Percentiles rank a stretch among this genome's conserved stretches.
phyloP scores from a whole-genome alignment of 441 rosid genomes.

The Pelargonium exstipulatum region DNA sequence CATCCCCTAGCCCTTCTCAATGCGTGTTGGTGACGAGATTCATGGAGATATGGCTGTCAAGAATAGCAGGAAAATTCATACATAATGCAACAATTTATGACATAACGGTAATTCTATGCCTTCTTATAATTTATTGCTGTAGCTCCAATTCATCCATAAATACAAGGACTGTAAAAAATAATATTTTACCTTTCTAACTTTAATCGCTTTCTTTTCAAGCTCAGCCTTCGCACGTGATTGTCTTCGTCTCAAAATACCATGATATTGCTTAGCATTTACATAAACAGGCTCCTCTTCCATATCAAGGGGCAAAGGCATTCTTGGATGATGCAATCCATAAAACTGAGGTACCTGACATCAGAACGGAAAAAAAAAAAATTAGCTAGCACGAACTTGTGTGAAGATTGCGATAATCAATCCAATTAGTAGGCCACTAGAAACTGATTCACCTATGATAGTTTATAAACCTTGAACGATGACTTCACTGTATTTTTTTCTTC shows the following conservation, averaged over 20 bases:
- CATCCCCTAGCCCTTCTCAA: conserved; percentile 48
- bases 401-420: background rate
- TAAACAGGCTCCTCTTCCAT: conserved; percentile 45
- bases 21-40: conserved; percentile 47
- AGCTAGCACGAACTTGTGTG: background rate
- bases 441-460: too few species aligned
- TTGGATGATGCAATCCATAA: conserved; percentile 36
- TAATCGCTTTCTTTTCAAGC: conserved; percentile 36
- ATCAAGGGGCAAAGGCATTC: conserved; percentile 44
- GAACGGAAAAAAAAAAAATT: conserved; percentile 5
- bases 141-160: too few species aligned
- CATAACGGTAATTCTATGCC: background rate
- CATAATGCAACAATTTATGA: background rate
- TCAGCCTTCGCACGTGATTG: conserved; percentile 46
- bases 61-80: conserved; percentile 19
- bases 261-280: conserved; percentile 50
- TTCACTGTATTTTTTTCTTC: too few species aligned
- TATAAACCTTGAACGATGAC: too few species aligned
- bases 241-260: conserved; percentile 44
- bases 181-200: conserved; percentile 39
- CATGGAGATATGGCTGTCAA: conserved; percentile 50
- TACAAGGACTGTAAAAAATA: too few species aligned
- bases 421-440: too few species aligned
- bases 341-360: conserved; percentile 40
- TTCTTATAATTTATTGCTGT: background rate